Conservation (phyloP, 2,329 filamentous ascomycete genomes). For the Aspergillus fischeri region DNA sequence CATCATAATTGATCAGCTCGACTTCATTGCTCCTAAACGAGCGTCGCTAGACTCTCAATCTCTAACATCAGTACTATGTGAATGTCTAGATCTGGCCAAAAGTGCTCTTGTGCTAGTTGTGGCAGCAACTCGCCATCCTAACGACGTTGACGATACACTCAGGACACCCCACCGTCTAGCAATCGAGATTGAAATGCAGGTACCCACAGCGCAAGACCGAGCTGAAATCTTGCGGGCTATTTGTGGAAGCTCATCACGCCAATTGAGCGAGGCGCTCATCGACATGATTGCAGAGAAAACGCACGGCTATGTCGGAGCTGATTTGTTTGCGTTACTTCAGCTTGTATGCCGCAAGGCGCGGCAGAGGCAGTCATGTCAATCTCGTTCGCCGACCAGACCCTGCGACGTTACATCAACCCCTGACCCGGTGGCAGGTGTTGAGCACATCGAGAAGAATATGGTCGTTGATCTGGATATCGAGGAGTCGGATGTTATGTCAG, state of each 20-base stretch:
- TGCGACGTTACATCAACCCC: not conserved
- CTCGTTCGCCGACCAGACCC: not conserved
- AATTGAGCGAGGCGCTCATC: slow-evolving; percentile 51
- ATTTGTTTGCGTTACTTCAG: slow-evolving; percentile 64
- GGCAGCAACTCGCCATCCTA: slow-evolving; percentile 68
- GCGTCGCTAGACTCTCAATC: slow-evolving; percentile 43
- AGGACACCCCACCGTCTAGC: slow-evolving; percentile 62
- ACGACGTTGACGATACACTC: slow-evolving; percentile 67
- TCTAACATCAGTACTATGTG: slow-evolving; percentile 39
- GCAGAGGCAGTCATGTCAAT: slow-evolving; percentile 26
- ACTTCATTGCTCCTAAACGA: slow-evolving; percentile 61
- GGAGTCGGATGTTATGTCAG: slow-evolving; percentile 40
- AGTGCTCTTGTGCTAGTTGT: slow-evolving; percentile 64
- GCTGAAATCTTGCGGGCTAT: slow-evolving; percentile 69
- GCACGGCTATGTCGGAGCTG: slow-evolving; percentile 80
- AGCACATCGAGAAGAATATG: slow-evolving; percentile 10
- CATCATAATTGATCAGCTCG: slow-evolving; percentile 73
- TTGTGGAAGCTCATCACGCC: slow-evolving; percentile 42
- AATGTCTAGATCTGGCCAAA: slow-evolving; percentile 34
- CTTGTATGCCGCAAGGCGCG: slow-evolving; percentile 45
- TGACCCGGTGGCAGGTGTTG: not conserved
- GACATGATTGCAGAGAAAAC: slow-evolving; percentile 66
- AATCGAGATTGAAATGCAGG: slow-evolving; percentile 66
- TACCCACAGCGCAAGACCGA: slow-evolving; percentile 68
- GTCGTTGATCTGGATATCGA: slow-evolving; percentile 26